A percentile compares a stretch with the other conserved stretches of the same genome.
These are phyloP conservation scores for Microsporum canis DNA, from an alignment of 2,329 filamentous ascomycete species.

Conservation along the genomic window DNA sequence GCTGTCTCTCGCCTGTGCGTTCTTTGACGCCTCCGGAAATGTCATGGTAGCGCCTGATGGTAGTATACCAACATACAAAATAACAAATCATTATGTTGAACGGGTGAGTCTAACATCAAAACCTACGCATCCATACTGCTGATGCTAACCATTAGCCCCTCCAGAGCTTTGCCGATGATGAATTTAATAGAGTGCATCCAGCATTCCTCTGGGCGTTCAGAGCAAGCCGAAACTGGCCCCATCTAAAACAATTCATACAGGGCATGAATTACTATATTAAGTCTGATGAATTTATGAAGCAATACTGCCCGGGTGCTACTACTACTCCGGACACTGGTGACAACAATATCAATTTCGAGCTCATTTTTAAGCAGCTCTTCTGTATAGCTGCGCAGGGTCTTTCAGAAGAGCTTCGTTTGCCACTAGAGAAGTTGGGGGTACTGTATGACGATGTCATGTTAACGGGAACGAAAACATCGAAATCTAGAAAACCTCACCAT, in stretches of 20 bases:
- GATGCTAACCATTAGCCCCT: not conserved
- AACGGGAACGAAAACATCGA: constrained; percentile 42
- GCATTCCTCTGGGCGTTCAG: constrained; percentile 83
- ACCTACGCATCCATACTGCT: not conserved
- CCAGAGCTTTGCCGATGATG: constrained; percentile 52
- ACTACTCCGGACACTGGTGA: constrained; percentile 31
- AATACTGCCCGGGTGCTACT: constrained; percentile 39
- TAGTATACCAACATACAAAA: constrained; percentile 45
- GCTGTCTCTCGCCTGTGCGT: constrained; percentile 39
- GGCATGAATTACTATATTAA: constrained; percentile 63
- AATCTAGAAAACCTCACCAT: constrained; percentile 16
- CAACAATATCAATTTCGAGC: constrained; percentile 56
- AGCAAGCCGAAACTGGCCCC: constrained; percentile 65
- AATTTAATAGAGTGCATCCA: constrained; percentile 63
- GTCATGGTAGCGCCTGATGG: constrained; percentile 39
- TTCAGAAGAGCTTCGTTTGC: constrained; percentile 53
- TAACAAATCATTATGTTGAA: constrained; percentile 66
- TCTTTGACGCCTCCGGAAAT: constrained; percentile 34
- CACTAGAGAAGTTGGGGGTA: constrained; percentile 53
- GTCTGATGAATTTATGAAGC: constrained; percentile 36
- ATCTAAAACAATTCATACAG: constrained; percentile 55
- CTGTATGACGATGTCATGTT: constrained; percentile 66
- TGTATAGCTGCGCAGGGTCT: constrained; percentile 68
- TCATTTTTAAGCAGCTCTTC: constrained; percentile 71
- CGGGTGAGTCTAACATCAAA: constrained; percentile 35